phyloP scores from a whole-genome alignment of 169 alveolate species.

The Theileria orientalis region DNA sequence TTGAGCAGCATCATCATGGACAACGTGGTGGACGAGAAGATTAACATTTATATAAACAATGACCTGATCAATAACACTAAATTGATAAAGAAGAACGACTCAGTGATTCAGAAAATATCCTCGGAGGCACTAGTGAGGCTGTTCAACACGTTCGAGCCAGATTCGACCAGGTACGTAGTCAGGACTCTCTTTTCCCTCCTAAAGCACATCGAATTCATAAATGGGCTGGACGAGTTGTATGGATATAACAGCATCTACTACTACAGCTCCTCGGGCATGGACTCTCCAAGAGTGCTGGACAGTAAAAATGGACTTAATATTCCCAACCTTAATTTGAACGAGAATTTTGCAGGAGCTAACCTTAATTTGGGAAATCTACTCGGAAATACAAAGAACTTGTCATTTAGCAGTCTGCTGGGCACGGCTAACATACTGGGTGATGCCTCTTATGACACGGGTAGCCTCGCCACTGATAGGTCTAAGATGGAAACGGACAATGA shows the following conservation, averaged over 20 bases:
- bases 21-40: conserved; percentile 47
- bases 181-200: conserved; percentile 18
- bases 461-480: too few species aligned
- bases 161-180: conserved; percentile 9
- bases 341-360: too few species aligned
- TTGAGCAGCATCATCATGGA: background rate
- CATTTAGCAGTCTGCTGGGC: too few species aligned
- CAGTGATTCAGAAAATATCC: conserved; percentile 18
- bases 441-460: too few species aligned
- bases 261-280: background rate
- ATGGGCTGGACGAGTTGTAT: conserved; percentile 34
- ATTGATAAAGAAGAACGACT: conserved; percentile 34
- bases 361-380: too few species aligned
- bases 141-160: conserved; percentile 38
- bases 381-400: too few species aligned
- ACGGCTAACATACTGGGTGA: too few species aligned
- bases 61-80: conserved; percentile 52
- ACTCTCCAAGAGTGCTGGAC: background rate
- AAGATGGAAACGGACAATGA: too few species aligned
- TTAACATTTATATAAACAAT: conserved; percentile 28
- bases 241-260: conserved; percentile 3
- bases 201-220: conserved; percentile 34
- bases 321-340: too few species aligned
- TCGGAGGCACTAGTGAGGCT: conserved; percentile 50
- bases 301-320: background rate